Evolutionary conservation across 78 protist genomes (phyloP), one percentile per base, ranked within the genome.

Genomic region (Dictyostelium capitatum): DNA sequence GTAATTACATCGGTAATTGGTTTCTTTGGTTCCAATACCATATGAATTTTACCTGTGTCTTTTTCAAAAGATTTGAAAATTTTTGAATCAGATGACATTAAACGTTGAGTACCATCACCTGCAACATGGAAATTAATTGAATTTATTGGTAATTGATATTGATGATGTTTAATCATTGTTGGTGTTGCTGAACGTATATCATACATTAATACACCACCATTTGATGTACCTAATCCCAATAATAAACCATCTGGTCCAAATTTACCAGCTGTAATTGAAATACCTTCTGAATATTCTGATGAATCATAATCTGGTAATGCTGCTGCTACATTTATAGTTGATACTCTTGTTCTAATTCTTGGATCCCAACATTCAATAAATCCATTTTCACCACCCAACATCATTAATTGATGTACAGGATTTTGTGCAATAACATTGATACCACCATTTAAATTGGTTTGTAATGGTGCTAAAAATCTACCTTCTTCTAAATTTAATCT

Each of bases 401-500:
- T 90, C 54, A 97, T 17, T 64, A 94, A 57, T 51, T 82, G 91
- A 62, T 81, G 93, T 30, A 47, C 94, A 10, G 96, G 90, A 78
- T 72, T 92, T 62, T 77, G 72, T 10, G 51, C 90, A 56, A 92
- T 30, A 12, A 78, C 92, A 89, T 97, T 96, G 83, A 95, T 23
- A 65, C 75, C 95, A 1, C 41, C 69, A 32, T 77, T 17, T 32
- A 89, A 47, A 12, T 50, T 47, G 0, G 97, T 69, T n/a, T 6
- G 8, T 32, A 92, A 28, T 14, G 99, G 98, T 67, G 48, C 77
- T 64, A 96, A 50, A 95, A 98, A 97, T 50, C 98, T 80, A 12
- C 99, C 99, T 20, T 93, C 93, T 28, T 97, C 98, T 15, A 98
- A 83, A 50, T 97, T 97, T 46, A 98, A 85, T 43, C 98, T 70